These are phyloP conservation scores for Boletus edulis DNA, from an alignment of 768 basidiomycete genomes.

Conservation along the genomic window DNA sequence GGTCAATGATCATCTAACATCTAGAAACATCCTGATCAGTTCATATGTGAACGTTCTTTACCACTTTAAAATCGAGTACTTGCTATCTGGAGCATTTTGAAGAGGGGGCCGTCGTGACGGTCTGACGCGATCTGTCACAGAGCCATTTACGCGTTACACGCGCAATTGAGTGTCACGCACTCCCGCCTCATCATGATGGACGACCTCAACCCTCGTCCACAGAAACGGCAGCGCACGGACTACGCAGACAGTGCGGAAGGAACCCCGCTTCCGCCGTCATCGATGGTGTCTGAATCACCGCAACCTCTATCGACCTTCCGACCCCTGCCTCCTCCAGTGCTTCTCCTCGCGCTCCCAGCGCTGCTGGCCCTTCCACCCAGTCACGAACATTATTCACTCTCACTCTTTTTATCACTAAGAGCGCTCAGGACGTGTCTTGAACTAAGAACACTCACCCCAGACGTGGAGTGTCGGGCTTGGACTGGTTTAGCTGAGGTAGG, in stretches of 20 bases:
- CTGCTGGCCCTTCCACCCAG: slow-evolving; percentile 65
- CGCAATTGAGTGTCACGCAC: slow-evolving; percentile 9
- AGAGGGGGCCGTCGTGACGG: neutral
- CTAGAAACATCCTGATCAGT: too few species aligned
- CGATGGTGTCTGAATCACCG: neutral
- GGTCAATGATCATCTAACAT: too few species aligned
- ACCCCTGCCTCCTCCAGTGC: slow-evolving; percentile 40
- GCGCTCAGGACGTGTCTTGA: slow-evolving; percentile 57
- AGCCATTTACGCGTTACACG: slow-evolving; percentile 29
- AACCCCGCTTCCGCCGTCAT: neutral
- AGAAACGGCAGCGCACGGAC: slow-evolving; percentile 33
- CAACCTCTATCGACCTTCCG: slow-evolving; percentile 16
- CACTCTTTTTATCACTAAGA: slow-evolving; percentile 53
- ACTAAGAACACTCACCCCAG: slow-evolving; percentile 48
- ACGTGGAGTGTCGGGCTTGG: slow-evolving; percentile 70
- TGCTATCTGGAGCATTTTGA: too few species aligned
- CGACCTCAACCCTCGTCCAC: slow-evolving; percentile 32
- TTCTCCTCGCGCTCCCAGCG: slow-evolving; percentile 61
- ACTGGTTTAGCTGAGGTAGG: slow-evolving; percentile 68
- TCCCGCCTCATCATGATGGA: slow-evolving; percentile 24
- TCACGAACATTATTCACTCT: slow-evolving; percentile 51
- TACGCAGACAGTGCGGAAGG: neutral
- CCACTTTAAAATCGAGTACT: too few species aligned
- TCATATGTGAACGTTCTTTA: too few species aligned
- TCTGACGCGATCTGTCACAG: slow-evolving; percentile 31